phyloP scores from a whole-genome alignment of 139 green algal genomes.

The Chlorella ohadii region DNA sequence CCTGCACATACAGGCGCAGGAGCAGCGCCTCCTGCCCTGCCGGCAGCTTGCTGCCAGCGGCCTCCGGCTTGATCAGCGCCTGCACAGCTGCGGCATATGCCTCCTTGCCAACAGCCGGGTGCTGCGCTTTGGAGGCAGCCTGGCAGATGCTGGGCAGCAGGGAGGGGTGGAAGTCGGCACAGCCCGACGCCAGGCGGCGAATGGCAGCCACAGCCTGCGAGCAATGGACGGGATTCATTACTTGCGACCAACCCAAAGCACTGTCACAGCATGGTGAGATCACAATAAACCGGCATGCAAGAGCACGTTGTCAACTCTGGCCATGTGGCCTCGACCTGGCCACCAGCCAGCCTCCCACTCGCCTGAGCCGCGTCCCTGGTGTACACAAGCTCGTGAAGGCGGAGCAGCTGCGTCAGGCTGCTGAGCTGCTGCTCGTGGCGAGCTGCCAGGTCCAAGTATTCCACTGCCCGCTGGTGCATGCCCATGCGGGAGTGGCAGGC shows the following conservation, averaged over 20 bases:
- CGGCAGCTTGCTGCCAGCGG: background rate
- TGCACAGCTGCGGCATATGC: slow-evolving; percentile 11
- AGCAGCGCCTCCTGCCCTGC: slow-evolving; percentile 20
- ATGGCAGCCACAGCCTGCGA: background rate
- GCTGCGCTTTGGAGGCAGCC: background rate
- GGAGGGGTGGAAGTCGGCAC: slow-evolving; percentile 22
- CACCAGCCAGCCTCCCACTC: background rate
- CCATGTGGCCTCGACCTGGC: too few relatives aligned
- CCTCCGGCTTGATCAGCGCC: background rate
- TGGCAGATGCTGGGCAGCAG: background rate
- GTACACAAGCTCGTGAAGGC: slow-evolving; percentile 1
- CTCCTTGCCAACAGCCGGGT: background rate
- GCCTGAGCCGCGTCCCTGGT: background rate
- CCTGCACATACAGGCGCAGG: background rate
- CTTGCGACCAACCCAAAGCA: background rate
- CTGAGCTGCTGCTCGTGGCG: slow-evolving; percentile 18
- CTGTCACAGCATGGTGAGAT: background rate
- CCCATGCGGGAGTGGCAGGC: slow-evolving; percentile 10
- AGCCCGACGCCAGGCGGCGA: background rate
- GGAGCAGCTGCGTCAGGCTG: slow-evolving; percentile 14
- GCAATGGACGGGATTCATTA: too few relatives aligned
- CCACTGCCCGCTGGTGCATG: slow-evolving; percentile 21
- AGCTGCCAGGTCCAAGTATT: slow-evolving; percentile 34
- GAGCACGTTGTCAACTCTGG: too few relatives aligned
- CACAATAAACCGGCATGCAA: too few relatives aligned